Conservation (phyloP, 2,329 filamentous ascomycete species). For the Coniochaeta prunicola region DNA sequence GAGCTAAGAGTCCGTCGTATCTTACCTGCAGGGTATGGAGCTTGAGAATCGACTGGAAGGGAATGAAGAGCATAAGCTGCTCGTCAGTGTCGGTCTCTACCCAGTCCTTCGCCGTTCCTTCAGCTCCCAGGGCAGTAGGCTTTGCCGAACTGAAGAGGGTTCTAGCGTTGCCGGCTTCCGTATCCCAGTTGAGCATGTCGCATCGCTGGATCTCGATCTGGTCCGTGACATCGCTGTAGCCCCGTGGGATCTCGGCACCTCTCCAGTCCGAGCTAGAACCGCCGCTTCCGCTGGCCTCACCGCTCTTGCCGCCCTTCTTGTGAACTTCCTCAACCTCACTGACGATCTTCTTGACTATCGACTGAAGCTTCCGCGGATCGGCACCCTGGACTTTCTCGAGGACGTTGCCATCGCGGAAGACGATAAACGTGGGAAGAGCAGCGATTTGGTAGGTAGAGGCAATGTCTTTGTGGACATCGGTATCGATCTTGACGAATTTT, state of each 20-base stretch:
- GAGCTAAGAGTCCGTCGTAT: not conserved
- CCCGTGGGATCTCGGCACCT: conserved; percentile 67
- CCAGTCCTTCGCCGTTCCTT: conserved; percentile 68
- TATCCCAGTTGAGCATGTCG: conserved; percentile 83
- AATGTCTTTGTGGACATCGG: conserved; percentile 68
- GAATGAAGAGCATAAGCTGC: conserved; percentile 87
- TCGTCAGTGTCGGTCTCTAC: conserved; percentile 96
- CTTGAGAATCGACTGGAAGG: conserved; percentile 83
- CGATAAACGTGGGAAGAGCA: conserved; percentile 83
- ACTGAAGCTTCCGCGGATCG: conserved; percentile 62
- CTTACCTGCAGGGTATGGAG: conserved; percentile 69
- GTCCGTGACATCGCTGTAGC: conserved; percentile 77
- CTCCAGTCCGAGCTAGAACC: conserved; percentile 52
- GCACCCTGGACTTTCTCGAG: conserved; percentile 67
- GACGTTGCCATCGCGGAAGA: conserved; percentile 67
- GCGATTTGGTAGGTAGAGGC: conserved; percentile 66
- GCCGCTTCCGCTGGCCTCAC: conserved; percentile 30
- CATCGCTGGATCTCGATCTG: conserved; percentile 72
- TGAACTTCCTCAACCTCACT: conserved; percentile 56
- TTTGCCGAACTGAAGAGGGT: conserved; percentile 64
- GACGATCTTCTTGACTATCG: conserved; percentile 63
- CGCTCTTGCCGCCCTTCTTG: conserved; percentile 22
- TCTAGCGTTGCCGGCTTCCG: conserved; percentile 64
- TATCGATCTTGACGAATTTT: conserved; percentile 83
- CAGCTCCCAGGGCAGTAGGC: conserved; percentile 51